phyloP scores from a whole-genome alignment of 805 yeast species.

The Yamadazyma nakazawae region DNA sequence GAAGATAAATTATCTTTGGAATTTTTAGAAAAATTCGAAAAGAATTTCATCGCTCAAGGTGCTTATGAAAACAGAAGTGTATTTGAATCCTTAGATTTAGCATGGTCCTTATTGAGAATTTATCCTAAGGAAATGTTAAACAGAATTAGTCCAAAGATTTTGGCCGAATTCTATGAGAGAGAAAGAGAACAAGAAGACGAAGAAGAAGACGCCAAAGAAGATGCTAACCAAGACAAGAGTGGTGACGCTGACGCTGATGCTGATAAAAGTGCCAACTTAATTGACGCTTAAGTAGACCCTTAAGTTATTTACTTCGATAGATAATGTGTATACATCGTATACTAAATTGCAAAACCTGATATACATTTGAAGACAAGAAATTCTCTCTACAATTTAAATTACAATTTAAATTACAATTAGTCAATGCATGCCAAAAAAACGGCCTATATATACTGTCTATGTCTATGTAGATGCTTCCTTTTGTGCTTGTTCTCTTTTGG shows the following conservation, averaged over 20 bases:
- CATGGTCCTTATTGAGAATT: slow-evolving; percentile 96
- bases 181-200: slow-evolving; percentile 65
- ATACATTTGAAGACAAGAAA: background rate
- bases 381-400: background rate
- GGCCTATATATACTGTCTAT: background rate
- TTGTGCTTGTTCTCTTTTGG: slow-evolving; percentile 13
- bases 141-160: slow-evolving; percentile 96
- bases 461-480: slow-evolving; percentile 1
- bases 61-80: slow-evolving; percentile 94
- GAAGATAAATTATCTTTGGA: slow-evolving; percentile 97
- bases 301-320: slow-evolving; percentile 4
- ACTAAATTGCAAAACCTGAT: no score
- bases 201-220: slow-evolving; percentile 39
- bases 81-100: slow-evolving; percentile 94
- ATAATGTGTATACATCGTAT: background rate
- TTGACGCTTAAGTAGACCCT: slow-evolving; percentile 31
- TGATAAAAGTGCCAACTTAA: slow-evolving; percentile 40
- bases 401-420: no score
- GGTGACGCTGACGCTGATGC: slow-evolving; percentile 18
- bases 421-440: background rate
- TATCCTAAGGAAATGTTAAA: slow-evolving; percentile 98
- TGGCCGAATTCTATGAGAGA: slow-evolving; percentile 93
- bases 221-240: slow-evolving; percentile 6
- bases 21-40: slow-evolving; percentile 96
- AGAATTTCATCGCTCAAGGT: slow-evolving; percentile 92